Base-by-base conservation (phyloP, 345 rosid species). In the Excoecaria cochinchinensis region DNA sequence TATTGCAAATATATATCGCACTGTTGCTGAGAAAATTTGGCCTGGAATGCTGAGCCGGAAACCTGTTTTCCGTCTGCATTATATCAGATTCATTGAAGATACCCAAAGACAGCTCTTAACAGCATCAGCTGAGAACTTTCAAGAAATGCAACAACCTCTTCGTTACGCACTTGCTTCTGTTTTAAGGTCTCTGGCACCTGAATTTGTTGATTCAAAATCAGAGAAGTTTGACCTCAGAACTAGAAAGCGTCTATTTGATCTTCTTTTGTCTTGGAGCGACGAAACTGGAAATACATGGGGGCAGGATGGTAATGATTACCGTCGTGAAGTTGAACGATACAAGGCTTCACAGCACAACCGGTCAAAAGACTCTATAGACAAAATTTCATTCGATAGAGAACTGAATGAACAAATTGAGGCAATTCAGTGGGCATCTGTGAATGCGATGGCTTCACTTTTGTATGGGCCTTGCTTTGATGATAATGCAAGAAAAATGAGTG, bases 381-480 rank as follows among this genome's bases (percentile, higher is more conserved):
- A 89, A 84, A 84, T 95, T 77, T 91, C 96, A 82, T 93, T 95
- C 80, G 98, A 95, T 85, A 91, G 86, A 84, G 99, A 95, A 79
- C 78, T 92, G 81, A 90, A 81, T 73, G 99, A 95, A 82, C 99
- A 91, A 84, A 76, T 91, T 39, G 98, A 95, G 88, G 92, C 96
- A 67, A 90, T 91, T 66, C 99, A 95, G 83, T 95, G 97, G 98
- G 98, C 97, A 76, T 91, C 97, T 39, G 85, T 91, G 95, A 90
- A 89, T 89, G 98, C 99, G 57, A 90, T 95, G 90, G 97, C 98
- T 78, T 95, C 98, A 50, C 93, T 95, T 74, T 84, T 95, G 66
- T 90, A 95, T 82, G 99, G 99, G 55, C 92, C 95, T 50, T 95
- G 99, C 81, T 95, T 95, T 87, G 98, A 95, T 81, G 99, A 95